Conservation (phyloP, 805 yeast genomes). For the Lipomyces yamanashiensis region DNA sequence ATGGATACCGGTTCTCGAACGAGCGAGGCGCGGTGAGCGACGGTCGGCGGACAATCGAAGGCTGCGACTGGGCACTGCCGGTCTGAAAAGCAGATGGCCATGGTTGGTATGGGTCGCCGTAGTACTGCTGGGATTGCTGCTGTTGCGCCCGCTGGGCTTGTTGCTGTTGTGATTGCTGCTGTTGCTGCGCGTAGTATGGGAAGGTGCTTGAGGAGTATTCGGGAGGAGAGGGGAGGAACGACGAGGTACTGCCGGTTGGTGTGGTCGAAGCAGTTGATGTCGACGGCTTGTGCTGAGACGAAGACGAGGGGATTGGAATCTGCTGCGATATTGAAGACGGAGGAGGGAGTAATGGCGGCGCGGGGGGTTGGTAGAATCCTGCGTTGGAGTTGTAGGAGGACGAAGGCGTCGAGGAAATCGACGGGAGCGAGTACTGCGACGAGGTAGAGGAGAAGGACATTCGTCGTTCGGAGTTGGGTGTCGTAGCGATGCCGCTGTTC, state of each 20-base stretch:
- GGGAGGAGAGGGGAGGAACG: slow-evolving; percentile 21
- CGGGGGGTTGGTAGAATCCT: slow-evolving; percentile 18
- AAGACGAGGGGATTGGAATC: slow-evolving; percentile 2
- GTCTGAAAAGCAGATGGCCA: slow-evolving; percentile 19
- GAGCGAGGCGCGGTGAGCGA: slow-evolving; percentile 29
- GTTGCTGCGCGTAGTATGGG: slow-evolving; percentile 14
- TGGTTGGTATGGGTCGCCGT: slow-evolving; percentile 19
- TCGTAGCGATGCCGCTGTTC: slow-evolving; percentile 13
- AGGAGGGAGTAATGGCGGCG: slow-evolving; percentile 23
- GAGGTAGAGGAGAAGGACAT: slow-evolving; percentile 20
- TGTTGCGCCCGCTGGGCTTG: slow-evolving; percentile 21
- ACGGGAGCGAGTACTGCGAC: slow-evolving; percentile 34
- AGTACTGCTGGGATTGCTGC: slow-evolving; percentile 23
- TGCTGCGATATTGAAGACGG: slow-evolving; percentile 23
- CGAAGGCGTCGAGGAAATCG: slow-evolving; percentile 27
- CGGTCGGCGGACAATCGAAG: slow-evolving; percentile 20
- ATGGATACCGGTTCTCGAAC: slow-evolving; percentile 22
- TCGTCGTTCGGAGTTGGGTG: slow-evolving; percentile 16
- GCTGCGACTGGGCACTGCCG: slow-evolving; percentile 6
- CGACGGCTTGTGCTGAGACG: neutral
- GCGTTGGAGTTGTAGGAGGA: slow-evolving; percentile 12
- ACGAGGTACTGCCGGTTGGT: slow-evolving; percentile 2
- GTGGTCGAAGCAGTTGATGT: slow-evolving; percentile 10
- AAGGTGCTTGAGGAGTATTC: slow-evolving; percentile 12
- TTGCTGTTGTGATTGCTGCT: slow-evolving; percentile 6